phyloP scores from a whole-genome alignment of 2,329 filamentous ascomycete species.

The Didymella keratinophila region DNA sequence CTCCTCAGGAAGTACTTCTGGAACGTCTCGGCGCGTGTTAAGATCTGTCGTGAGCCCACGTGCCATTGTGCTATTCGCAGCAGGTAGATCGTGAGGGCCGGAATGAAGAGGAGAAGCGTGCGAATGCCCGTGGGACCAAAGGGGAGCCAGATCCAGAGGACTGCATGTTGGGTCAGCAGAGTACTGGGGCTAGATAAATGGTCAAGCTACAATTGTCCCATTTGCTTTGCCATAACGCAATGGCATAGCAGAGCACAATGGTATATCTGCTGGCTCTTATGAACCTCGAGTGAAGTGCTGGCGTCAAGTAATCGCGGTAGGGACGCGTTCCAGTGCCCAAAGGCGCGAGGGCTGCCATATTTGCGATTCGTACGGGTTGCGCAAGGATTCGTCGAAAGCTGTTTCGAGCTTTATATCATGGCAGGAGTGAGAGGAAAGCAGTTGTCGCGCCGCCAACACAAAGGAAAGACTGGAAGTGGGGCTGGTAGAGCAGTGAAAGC shows the following conservation, averaged over 20 bases:
- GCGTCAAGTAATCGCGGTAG: conserved; percentile 92
- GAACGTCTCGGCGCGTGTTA: conserved; percentile 72
- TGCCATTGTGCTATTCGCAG: conserved; percentile 87
- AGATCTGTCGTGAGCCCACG: conserved; percentile 66
- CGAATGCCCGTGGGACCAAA: conserved; percentile 78
- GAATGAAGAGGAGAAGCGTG: conserved; percentile 76
- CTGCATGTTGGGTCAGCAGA: conserved; percentile 55
- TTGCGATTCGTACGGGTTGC: conserved; percentile 32
- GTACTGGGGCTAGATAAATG: not conserved
- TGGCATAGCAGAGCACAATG: conserved; percentile 74
- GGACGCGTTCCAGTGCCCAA: conserved; percentile 60
- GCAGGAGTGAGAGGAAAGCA: no score
- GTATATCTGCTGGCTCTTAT: conserved; percentile 76
- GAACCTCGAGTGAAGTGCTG: conserved; percentile 86
- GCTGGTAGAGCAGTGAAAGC: conserved; percentile 16
- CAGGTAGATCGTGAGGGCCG: conserved; percentile 79
- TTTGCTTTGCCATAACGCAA: conserved; percentile 74
- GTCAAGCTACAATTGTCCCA: conserved; percentile 67
- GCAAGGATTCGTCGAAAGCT: not conserved
- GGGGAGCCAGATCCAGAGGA: conserved; percentile 87
- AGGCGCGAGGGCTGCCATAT: conserved; percentile 36
- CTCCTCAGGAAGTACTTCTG: conserved; percentile 64
- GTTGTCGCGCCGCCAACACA: conserved; percentile 17
- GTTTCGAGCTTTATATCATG: conserved; percentile 33
- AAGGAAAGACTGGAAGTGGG: conserved; percentile 19